Conservation (phyloP, 2,329 filamentous ascomycete genomes). For the Orbilia ellipsospora region DNA sequence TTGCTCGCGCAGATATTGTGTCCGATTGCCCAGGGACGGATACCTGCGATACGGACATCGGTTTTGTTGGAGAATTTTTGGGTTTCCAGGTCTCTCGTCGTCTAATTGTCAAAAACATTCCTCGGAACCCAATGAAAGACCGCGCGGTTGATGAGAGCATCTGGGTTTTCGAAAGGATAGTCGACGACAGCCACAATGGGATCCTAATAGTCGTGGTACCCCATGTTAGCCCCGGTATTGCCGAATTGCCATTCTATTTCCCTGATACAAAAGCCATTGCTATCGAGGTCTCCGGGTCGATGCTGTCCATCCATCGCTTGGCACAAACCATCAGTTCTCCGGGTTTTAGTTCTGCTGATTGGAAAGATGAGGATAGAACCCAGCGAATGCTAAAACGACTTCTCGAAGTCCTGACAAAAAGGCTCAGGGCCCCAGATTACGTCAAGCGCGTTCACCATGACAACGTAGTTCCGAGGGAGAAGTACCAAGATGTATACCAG, state of each 20-base stretch:
- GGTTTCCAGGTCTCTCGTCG: constrained; percentile 18
- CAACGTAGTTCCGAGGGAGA: constrained; percentile 77
- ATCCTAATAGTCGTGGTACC: constrained; percentile 41
- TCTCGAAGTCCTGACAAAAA: constrained; percentile 39
- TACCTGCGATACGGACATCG: background rate
- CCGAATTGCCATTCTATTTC: constrained; percentile 40
- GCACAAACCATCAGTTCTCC: background rate
- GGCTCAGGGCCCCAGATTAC: constrained; percentile 68
- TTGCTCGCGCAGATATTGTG: constrained; percentile 44
- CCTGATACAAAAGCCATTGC: constrained; percentile 39
- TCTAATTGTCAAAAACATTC: constrained; percentile 36
- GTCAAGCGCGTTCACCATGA: constrained; percentile 87
- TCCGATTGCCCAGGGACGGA: constrained; percentile 2
- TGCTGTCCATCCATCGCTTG: constrained; percentile 31
- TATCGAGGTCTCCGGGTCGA: constrained; percentile 15
- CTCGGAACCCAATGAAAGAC: constrained; percentile 46
- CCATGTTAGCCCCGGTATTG: constrained; percentile 5
- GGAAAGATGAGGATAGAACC: constrained; percentile 21
- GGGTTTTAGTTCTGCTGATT: background rate
- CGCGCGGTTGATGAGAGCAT: constrained; percentile 33
- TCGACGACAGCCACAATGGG: background rate
- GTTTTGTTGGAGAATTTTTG: constrained; percentile 33
- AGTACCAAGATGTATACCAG: constrained; percentile 84
- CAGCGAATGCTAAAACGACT: constrained; percentile 44
- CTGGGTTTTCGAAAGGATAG: constrained; percentile 28